Evolutionary conservation across 139 green algal genomes (phyloP).

Genomic region (Gonium pectorale): DNA sequence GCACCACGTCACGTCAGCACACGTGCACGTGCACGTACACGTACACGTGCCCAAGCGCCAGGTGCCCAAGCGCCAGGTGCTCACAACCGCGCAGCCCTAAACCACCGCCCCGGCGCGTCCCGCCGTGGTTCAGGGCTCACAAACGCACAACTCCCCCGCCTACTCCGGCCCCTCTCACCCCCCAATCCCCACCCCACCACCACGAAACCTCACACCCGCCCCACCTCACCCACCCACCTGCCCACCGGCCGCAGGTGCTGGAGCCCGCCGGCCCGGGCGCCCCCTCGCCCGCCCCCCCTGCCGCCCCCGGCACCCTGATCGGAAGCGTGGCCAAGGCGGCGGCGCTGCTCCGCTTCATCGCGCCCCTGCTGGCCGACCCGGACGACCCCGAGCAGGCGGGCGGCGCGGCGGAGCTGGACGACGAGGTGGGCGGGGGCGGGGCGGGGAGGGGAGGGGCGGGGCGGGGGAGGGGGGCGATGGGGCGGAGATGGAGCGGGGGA

Average conservation of each 20-base stretch:
- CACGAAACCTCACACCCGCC: too few relatives aligned
- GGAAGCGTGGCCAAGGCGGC: conserved; percentile 46
- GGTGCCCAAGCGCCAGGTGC: too few relatives aligned
- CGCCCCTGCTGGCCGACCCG: conserved; percentile 73
- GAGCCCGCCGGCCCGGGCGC: not conserved
- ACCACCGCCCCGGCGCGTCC: too few relatives aligned
- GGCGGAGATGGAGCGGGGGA: too few relatives aligned
- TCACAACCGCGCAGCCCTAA: too few relatives aligned
- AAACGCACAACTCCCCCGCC: too few relatives aligned
- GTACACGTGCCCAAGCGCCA: too few relatives aligned
- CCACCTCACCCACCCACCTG: too few relatives aligned
- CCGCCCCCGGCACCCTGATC: not conserved
- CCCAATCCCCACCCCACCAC: not conserved
- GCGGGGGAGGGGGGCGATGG: not conserved
- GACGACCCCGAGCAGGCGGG: conserved; percentile 30
- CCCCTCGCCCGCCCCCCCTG: not conserved
- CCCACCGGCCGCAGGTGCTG: conserved; percentile 3
- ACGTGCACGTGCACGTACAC: too few relatives aligned
- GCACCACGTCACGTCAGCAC: too few relatives aligned
- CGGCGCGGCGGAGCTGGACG: conserved; percentile 69
- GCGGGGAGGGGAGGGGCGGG: too few relatives aligned
- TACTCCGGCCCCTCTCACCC: not conserved
- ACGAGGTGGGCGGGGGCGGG: conserved; percentile 69
- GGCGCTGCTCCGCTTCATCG: conserved; percentile 84
- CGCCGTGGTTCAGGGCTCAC: too few relatives aligned